Percentiles rank a stretch among this genome's conserved stretches.
These are phyloP conservation scores for Termitomyces eurrhizus DNA, from an alignment of 768 basidiomycete genomes.

Conservation along the genomic window DNA sequence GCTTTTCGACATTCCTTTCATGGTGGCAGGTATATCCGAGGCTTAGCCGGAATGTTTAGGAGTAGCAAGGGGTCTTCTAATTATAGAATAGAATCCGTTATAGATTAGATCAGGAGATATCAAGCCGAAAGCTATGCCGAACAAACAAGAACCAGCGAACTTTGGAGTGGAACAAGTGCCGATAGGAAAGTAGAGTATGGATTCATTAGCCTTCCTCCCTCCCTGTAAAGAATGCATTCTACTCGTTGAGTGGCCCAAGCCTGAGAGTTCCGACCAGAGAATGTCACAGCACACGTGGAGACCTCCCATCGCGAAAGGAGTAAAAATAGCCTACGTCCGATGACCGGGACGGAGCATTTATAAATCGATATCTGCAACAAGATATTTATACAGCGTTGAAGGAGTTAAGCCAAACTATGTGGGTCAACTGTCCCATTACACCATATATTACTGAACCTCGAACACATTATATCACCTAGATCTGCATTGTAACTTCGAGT, in stretches of 20 bases:
- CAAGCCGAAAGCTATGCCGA: background rate
- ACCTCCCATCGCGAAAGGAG: background rate
- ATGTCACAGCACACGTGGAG: background rate
- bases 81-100: background rate
- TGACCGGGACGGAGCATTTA: background rate
- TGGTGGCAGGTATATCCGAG: constrained; percentile 6
- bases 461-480: background rate
- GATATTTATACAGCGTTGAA: background rate
- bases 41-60: background rate
- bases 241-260: background rate
- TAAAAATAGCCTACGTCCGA: background rate
- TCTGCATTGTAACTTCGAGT: background rate
- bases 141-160: background rate
- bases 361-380: background rate
- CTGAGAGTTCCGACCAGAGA: background rate
- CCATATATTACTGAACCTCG: background rate
- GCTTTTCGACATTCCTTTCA: background rate
- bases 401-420: no score
- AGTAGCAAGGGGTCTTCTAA: background rate
- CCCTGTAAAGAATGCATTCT: background rate
- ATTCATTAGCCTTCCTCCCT: background rate
- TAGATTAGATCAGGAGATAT: background rate
- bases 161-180: no score
- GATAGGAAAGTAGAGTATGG: background rate
- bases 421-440: background rate